A percentile compares a stretch with the other conserved stretches of the same genome.
Evolutionary conservation across 2,329 filamentous ascomycete genomes (phyloP).

Genomic region (Verticillium klebahnii): DNA sequence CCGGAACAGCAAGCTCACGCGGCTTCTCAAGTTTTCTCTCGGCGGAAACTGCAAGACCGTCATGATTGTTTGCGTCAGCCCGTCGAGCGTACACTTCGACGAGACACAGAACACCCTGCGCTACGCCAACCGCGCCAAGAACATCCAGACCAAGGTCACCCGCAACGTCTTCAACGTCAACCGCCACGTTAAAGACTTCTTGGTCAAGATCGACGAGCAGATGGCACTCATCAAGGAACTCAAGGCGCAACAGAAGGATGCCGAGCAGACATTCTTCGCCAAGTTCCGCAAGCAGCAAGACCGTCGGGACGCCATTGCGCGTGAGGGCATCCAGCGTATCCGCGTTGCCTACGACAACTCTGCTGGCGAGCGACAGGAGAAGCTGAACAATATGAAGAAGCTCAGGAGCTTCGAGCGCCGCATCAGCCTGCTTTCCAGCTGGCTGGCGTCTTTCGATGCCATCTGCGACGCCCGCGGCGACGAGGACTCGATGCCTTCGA

Average conservation of each 20-base stretch:
- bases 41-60: constrained; percentile 98
- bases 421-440: constrained; percentile 80
- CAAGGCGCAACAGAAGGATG: constrained; percentile 86
- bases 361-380: constrained; percentile 70
- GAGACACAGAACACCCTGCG: constrained; percentile 97
- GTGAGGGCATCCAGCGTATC: constrained; percentile 76
- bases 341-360: constrained; percentile 82
- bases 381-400: constrained; percentile 74
- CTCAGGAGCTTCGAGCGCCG: constrained; percentile 78
- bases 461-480: constrained; percentile 70
- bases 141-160: constrained; percentile 99
- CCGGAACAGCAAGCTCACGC: constrained; percentile 94
- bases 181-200: constrained; percentile 96
- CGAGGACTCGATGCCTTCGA: constrained; percentile 63
- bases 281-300: constrained; percentile 91
- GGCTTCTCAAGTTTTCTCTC: constrained; percentile 91
- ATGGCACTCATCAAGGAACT: constrained; percentile 96
- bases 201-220: constrained; percentile 99
- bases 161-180: constrained; percentile 99
- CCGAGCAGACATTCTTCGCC: constrained; percentile 72
- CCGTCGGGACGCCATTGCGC: constrained; percentile 70
- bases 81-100: constrained; percentile 93
- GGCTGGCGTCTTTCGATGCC: constrained; percentile 87
- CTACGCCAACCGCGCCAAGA: constrained; percentile 97
- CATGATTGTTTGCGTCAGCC: constrained; percentile 98